Base-by-base conservation (phyloP, 1,139 yeast species). In the Sugiyamaella paludigena region DNA sequence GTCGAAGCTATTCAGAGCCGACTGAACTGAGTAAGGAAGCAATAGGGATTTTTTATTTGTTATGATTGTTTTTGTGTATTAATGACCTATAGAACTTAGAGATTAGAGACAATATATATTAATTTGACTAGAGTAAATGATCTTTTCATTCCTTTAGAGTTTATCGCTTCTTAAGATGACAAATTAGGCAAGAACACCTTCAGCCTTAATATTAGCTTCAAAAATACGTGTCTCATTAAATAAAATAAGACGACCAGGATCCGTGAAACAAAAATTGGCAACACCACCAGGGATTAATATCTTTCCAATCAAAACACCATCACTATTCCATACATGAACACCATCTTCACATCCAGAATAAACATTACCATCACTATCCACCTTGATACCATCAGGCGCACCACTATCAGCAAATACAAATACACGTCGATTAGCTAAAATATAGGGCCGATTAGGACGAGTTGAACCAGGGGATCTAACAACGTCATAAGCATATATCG, bases 341-440 rank as follows among this genome's bases (percentile, higher is more conserved):
- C 64, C 66, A 43, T 62, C 65, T 4, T 48, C 53, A 40, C 66
- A 61, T 3, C 66, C 66, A 7, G 63, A 56, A 39, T 58, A 63
- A 2, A 65, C 62, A 41, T 62, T 61, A 5, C 67, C 68, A 0
- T 40, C 43, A 4, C 44, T 40, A 44, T 65, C 69, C 30, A 52
- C 50, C 49, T 62, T 63, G 48, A 65, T 60, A 4, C 67, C 67
- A 45, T 63, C 66, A 1, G 67, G 67, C 7, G 59, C 63, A 4
- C 60, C 65, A 27, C 52, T 39, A 40, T 57, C 62, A 12, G 60
- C 45, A 48, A 51, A 62, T 6, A 66, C 66, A 54, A 62, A 62
- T 19, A 57, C 45, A 11, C 65, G 55, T 31, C 52, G 52, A 43
- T 62, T 58, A 11, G 48, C 42, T 11, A 61, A 53, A n/a, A 54